Conservation (phyloP, 805 yeast genomes). For the Kluyveromyces wickerhamii region DNA sequence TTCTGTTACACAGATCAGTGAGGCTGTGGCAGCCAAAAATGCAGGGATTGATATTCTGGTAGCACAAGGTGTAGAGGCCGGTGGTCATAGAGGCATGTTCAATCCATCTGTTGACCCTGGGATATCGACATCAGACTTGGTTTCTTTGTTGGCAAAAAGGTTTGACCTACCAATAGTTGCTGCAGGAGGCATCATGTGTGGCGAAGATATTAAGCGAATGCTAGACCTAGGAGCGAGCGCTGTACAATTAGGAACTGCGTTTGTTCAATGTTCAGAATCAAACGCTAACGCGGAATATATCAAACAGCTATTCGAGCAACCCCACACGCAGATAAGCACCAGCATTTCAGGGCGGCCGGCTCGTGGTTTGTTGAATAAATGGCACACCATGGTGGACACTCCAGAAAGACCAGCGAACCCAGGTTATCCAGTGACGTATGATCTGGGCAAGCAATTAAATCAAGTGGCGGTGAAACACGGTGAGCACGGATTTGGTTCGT, state of each 20-base stretch:
- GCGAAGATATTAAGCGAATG: constrained; percentile 25
- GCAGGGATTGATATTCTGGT: constrained; percentile 41
- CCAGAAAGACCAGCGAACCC: not conserved
- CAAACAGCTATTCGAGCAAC: constrained; percentile 6
- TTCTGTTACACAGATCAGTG: constrained; percentile 39
- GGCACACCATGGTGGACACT: not conserved
- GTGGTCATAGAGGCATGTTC: constrained; percentile 55
- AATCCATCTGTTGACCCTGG: constrained; percentile 30
- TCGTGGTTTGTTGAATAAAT: constrained; percentile 25
- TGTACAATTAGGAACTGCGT: constrained; percentile 50
- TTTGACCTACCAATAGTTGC: constrained; percentile 31
- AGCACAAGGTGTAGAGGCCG: constrained; percentile 56
- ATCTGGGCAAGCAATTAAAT: constrained; percentile 2
- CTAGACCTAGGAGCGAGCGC: constrained; percentile 40
- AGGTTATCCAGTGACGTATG: constrained; percentile 1
- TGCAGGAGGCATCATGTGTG: constrained; percentile 45
- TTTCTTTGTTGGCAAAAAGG: constrained; percentile 6
- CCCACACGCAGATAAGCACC: constrained; percentile 17
- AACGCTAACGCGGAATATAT: constrained; percentile 4
- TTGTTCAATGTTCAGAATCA: constrained; percentile 34
- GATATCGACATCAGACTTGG: constrained; percentile 30
- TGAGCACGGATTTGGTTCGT: not conserved
- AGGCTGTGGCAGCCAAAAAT: constrained; percentile 30
- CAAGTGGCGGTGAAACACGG: not conserved
- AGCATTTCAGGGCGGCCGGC: constrained; percentile 37